Percentiles rank a stretch among this genome's conserved stretches.
Conservation (phyloP, 805 yeast genomes). For the Starmerella khaoyaiensis region DNA sequence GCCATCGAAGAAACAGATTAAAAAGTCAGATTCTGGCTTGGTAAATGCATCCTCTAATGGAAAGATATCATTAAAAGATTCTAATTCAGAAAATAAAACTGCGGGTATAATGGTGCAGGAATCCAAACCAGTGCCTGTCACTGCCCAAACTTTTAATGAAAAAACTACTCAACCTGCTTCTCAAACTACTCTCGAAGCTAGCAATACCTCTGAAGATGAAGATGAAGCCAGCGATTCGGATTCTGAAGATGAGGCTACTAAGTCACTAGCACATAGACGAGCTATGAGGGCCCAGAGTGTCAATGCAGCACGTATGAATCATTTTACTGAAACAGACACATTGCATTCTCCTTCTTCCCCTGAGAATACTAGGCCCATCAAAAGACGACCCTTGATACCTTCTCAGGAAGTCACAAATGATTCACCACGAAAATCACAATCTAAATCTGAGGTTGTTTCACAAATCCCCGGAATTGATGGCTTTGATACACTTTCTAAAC, state of each 20-base stretch:
- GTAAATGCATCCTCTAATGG: no score
- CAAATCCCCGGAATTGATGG: conserved; percentile 10
- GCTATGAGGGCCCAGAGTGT: not conserved
- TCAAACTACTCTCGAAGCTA: not conserved
- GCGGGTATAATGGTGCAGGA: not conserved
- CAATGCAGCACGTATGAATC: conserved; percentile 1
- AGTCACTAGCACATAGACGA: conserved; percentile 2
- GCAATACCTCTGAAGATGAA: not conserved
- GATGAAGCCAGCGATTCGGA: conserved; percentile 1
- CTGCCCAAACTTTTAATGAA: not conserved
- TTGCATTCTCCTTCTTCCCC: not conserved
- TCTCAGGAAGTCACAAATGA: not conserved
- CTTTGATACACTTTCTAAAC: conserved; percentile 3
- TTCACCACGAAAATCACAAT: not conserved
- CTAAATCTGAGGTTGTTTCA: not conserved
- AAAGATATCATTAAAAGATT: no score
- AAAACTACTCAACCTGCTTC: not conserved
- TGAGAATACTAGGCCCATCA: not conserved
- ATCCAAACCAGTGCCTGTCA: not conserved
- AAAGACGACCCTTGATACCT: not conserved
- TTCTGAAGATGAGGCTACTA: conserved; percentile 3
- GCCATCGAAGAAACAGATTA: not conserved
- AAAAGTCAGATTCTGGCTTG: no score
- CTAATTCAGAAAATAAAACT: not conserved
- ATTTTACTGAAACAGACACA: not conserved